A percentile compares a stretch with the other conserved stretches of the same genome.
Conservation (phyloP, 495 filamentous ascomycete species). For the Neurospora sp. region DNA sequence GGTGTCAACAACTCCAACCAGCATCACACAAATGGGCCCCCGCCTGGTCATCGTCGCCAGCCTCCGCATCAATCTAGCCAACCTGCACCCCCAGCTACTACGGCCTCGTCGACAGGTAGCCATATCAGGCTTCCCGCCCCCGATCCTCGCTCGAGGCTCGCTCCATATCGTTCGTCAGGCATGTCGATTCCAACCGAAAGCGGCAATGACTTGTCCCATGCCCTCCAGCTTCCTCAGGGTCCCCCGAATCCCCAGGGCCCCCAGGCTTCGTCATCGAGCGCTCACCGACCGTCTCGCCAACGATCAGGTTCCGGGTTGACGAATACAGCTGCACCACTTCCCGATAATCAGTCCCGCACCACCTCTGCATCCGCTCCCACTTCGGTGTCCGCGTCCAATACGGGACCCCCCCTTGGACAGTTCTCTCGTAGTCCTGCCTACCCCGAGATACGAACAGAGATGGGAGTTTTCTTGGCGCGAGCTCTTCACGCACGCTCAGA, state of each 20-base stretch:
- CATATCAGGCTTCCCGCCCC: not conserved
- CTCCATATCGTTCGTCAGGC: not conserved
- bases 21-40: not conserved
- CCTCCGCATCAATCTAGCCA: not conserved
- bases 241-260: not conserved
- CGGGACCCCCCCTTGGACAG: not conserved
- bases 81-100: not conserved
- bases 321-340: not conserved
- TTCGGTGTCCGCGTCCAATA: not conserved
- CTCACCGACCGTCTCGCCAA: not conserved
- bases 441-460: not conserved
- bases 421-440: not conserved
- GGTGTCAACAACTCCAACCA: not conserved
- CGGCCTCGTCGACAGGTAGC: not conserved
- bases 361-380: not conserved
- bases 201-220: not conserved
- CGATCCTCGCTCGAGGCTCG: not conserved
- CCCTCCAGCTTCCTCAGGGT: not conserved
- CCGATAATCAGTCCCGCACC: not conserved
- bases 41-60: not conserved
- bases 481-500: constrained; percentile 3
- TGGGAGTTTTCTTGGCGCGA: not conserved
- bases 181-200: not conserved
- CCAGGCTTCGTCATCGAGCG: not conserved
- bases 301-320: not conserved